Base-by-base conservation (phyloP, 1,139 yeast species). In the Kodamaea plutei region DNA sequence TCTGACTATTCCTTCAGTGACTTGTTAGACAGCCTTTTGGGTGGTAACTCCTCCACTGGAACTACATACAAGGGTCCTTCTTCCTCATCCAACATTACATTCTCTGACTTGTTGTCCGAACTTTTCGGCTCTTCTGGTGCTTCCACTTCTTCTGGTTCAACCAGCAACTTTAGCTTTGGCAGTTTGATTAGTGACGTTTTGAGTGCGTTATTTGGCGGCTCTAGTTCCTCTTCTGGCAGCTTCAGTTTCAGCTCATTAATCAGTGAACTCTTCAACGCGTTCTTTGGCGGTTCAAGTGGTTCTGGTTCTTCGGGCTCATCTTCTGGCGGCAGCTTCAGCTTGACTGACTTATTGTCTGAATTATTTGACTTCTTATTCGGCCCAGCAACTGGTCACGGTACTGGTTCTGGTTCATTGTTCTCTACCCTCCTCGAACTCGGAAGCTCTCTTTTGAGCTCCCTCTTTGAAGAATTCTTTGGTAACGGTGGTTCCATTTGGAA, bases 371-470 rank as follows among this genome's bases (percentile, higher is more conserved):
- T 29, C 20, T 35, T 40, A 21, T 39, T 39, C 15, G 41, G 41
- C 23, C 23, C 23, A 21, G 23, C 23, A 11, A 21, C 23, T 9
- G 23, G 23, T 13, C 23, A 21, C 7, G 29, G 39, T 4, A 17
- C 30, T 17, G 33, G 35, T 17, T 14, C 35, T 8, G 31, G 39
- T 4, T 43, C 48, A 9, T 41, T 18, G 33, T 55, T 17, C 40
- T 54, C 25, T 48, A 43, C 30, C 53, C 48, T 33, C 39, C 54
- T 29, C 43, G 35, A 38, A 13, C 32, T 41, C 14, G 13, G n/a
- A 8, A 21, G 13, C 8, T 10, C 23, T 21, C 9, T 21, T 11
- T 28, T 44, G 25, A 25, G 38, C 13, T 30, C 39, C 5, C 24
- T 43, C 14, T 40, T 41, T 29, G 30, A 35, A 10, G 33, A 31